Evolutionary conservation across 495 filamentous ascomycete species (phyloP).

Genomic region (Hypoxylon crocopeplum): DNA sequence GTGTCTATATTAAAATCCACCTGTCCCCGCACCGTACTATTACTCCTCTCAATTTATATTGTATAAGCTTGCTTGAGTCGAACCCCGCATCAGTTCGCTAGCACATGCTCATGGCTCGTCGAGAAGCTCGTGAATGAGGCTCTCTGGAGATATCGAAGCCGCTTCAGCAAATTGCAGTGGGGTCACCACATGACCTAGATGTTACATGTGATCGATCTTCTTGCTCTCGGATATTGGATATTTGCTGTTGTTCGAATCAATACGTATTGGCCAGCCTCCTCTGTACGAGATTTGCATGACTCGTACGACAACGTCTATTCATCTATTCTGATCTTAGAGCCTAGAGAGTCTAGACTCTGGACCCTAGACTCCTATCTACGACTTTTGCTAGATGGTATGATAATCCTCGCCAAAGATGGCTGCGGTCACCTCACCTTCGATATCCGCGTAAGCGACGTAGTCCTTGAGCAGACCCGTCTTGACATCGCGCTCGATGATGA

Average conservation of each 20-base stretch:
- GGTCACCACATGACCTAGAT: constrained; percentile 14
- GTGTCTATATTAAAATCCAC: constrained; percentile 28
- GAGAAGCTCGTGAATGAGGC: constrained; percentile 24
- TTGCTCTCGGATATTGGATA: no score
- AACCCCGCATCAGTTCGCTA: constrained; percentile 22
- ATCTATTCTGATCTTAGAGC: constrained; percentile 1
- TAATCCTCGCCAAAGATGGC: constrained; percentile 67
- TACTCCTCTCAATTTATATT: constrained; percentile 26
- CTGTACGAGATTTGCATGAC: no score
- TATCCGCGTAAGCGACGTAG: constrained; percentile 53
- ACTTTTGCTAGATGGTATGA: constrained; percentile 10
- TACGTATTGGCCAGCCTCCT: no score
- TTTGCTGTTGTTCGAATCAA: no score
- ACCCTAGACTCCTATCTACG: no score
- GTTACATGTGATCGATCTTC: no score
- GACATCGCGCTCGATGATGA: constrained; percentile 64
- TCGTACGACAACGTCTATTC: constrained; percentile 13
- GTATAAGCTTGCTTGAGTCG: neutral
- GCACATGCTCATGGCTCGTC: constrained; percentile 7
- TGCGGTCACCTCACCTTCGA: constrained; percentile 61
- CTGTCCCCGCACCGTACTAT: constrained; percentile 17
- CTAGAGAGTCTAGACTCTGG: constrained; percentile 12
- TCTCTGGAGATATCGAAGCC: constrained; percentile 1
- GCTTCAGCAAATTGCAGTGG: neutral
- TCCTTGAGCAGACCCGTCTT: constrained; percentile 62